Base-by-base conservation (phyloP, 495 filamentous ascomycete genomes). In the Parathielavia hyrcaniae region DNA sequence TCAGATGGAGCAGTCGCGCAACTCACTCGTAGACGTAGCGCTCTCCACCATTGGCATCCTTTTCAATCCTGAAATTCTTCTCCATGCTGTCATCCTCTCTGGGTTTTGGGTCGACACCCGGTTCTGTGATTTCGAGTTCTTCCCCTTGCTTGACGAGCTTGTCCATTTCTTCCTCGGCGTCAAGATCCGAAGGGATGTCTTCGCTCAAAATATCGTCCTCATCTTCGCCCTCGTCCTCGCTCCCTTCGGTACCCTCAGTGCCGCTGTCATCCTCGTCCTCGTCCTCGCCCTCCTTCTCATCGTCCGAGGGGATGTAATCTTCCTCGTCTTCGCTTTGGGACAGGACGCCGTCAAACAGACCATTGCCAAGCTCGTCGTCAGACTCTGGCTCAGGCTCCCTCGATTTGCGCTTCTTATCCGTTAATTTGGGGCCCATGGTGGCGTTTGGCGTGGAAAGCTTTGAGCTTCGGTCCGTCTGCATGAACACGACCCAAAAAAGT, bases 11-110 rank as follows among this genome's bases (percentile, higher is more conserved):
- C 8, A 11, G 16, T 5, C 4, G 23, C 12, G 13, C 5, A 26
- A 63, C 67, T 22, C 56, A 70, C 52, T 91, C 74, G 61, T 88
- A 93, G 34, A 70, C 76, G 53, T 82, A 81, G 65, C 77, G 71
- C 44, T 68, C 71, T 57, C 73, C 72, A 12, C 77, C 79, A 65
- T 81, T 81, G 51, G 79, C 80, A 49, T 83, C 79, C 60, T 65
- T 79, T 38, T 77, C 77, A 43, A 87, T 68, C 48, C 72, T 80
- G 62, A 82, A 85, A 57, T 85, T 84, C 50, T 75, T 71, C 11
- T 77, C 77, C 43, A 75, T 72, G 16, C 67, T 66, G 35, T 68
- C 65, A 57, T 61, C 65, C 59, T 64, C 59, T 46, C 52, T 63
- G 22, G 13, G 49, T 48, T 64, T 65, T 30, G 61, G 64, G n/a